A percentile compares a stretch with the other conserved stretches of the same genome.
Evolutionary conservation across 495 filamentous ascomycete genomes (phyloP).

Genomic region (Penicillium maclennaniae): DNA sequence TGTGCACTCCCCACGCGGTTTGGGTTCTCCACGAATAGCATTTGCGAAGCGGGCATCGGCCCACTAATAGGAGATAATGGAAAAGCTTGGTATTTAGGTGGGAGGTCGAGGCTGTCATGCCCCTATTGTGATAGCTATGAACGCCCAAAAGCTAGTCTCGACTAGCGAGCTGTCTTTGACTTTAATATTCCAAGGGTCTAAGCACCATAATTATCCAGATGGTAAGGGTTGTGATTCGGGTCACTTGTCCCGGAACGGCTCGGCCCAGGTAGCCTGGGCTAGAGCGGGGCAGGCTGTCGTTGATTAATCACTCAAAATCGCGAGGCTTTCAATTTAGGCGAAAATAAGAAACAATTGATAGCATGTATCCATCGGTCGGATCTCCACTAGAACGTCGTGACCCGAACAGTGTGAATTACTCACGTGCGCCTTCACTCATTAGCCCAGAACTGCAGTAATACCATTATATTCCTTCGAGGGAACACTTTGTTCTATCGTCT

Average conservation of each 20-base stretch:
- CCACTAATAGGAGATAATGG: neutral
- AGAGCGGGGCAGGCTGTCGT: neutral
- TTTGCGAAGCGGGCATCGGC: neutral
- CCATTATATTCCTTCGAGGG: slow-evolving; percentile 4
- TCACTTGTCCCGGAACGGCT: neutral
- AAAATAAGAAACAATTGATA: no score
- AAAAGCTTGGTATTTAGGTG: neutral
- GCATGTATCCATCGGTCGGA: no score
- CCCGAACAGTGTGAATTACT: no score
- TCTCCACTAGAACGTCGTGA: no score
- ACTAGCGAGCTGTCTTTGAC: no score
- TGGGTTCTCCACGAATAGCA: neutral
- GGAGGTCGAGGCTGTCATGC: neutral
- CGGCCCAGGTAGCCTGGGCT: neutral
- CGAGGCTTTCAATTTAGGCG: no score
- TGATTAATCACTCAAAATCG: no score
- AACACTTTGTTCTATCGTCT: slow-evolving; percentile 2
- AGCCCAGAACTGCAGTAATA: slow-evolving; percentile 10
- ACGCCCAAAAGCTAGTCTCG: neutral
- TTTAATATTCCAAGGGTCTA: neutral
- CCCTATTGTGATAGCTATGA: neutral
- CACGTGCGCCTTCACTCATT: neutral
- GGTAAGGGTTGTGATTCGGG: neutral
- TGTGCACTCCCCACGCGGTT: neutral
- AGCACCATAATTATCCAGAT: neutral